Evolutionary conservation across 495 filamentous ascomycete species (phyloP).

Genomic region (Penicilliopsis zonata): DNA sequence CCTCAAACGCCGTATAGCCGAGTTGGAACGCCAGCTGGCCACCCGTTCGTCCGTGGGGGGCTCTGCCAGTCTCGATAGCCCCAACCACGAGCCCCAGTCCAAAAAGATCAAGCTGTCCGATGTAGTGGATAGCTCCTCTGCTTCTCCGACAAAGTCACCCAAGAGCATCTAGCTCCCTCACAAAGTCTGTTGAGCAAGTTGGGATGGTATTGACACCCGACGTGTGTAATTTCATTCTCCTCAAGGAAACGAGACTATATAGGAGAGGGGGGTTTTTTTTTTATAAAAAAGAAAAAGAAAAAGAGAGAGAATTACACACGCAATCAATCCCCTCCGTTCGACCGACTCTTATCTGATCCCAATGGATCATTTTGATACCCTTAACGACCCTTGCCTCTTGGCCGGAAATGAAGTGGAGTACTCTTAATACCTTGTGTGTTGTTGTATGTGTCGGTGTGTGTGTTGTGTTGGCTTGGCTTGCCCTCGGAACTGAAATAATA

Average conservation of each 20-base stretch:
- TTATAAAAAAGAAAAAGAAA: no score
- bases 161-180: conserved; percentile 17
- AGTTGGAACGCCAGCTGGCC: conserved; percentile 55
- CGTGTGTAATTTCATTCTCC: no score
- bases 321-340: conserved; percentile 6
- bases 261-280: no score
- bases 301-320: no score
- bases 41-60: conserved; percentile 17
- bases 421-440: conserved; percentile 4
- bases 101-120: conserved; percentile 35
- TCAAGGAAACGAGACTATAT: no score
- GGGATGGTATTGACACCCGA: no score
- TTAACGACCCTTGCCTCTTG: conserved; percentile 27
- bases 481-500: not conserved
- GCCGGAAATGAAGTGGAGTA: conserved; percentile 18
- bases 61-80: conserved; percentile 12
- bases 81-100: conserved; percentile 30
- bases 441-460: not conserved
- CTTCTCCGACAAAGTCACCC: conserved; percentile 25
- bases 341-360: conserved; percentile 18
- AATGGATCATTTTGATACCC: conserved; percentile 34
- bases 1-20: conserved; percentile 69
- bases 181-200: not conserved
- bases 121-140: conserved; percentile 29
- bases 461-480: not conserved